A percentile compares a stretch with the other conserved stretches of the same genome.
phyloP scores from a whole-genome alignment of 495 filamentous ascomycete species.

The Penicillium fimorum region DNA sequence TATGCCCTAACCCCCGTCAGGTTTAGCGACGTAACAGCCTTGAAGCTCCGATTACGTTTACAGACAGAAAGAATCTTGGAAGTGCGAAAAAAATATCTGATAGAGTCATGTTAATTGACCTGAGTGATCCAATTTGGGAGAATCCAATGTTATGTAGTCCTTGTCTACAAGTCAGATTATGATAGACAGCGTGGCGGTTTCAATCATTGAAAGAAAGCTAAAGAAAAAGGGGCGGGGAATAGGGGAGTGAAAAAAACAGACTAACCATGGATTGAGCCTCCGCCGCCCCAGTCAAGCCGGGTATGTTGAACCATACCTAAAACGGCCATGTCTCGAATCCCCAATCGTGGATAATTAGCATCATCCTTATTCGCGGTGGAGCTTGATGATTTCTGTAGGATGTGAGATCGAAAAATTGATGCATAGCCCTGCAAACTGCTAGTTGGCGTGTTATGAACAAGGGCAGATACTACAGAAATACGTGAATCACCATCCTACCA shows the following conservation, averaged over 20 bases:
- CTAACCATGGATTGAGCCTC: constrained; percentile 33
- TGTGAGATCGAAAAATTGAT: not conserved
- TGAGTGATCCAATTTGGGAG: not conserved
- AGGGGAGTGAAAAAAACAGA: constrained; percentile 17
- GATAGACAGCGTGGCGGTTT: not conserved
- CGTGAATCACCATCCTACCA: too few relatives aligned
- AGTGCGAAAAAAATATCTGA: not conserved
- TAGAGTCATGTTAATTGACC: not conserved
- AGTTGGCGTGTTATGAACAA: not conserved
- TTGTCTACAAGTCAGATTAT: not conserved
- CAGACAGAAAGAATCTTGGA: too few relatives aligned
- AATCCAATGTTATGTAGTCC: not conserved
- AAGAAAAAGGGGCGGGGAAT: constrained; percentile 28
- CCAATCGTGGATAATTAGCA: constrained; percentile 22
- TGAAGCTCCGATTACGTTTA: constrained; percentile 18
- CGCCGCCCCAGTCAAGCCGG: constrained; percentile 15
- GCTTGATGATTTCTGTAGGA: constrained; percentile 10
- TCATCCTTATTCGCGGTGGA: constrained; percentile 21
- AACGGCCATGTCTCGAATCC: constrained; percentile 17
- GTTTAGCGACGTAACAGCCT: constrained; percentile 26
- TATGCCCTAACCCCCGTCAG: constrained; percentile 16
- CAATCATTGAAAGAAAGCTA: constrained; percentile 1
- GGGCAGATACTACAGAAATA: not conserved
- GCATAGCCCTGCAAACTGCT: not conserved
- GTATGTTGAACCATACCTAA: constrained; percentile 18